Conservation (phyloP, 2,329 filamentous ascomycete species). For the Hortaea sp. region DNA sequence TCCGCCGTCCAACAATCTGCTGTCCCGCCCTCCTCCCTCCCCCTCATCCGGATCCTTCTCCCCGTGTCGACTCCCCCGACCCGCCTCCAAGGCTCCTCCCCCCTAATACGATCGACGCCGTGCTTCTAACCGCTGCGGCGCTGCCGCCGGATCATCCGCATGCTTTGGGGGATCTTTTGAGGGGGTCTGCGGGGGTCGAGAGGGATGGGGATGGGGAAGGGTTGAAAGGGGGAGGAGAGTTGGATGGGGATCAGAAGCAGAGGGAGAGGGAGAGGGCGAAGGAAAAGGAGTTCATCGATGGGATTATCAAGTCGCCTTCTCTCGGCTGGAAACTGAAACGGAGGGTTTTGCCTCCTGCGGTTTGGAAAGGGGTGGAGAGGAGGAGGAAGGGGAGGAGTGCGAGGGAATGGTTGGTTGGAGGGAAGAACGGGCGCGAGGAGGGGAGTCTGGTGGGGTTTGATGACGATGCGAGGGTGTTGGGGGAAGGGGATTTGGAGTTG, state of each 20-base stretch:
- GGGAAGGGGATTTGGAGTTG: neutral
- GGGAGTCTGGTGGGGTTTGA: slow-evolving; percentile 22
- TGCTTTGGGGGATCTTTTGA: slow-evolving; percentile 7
- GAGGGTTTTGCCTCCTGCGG: no score
- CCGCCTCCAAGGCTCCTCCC: slow-evolving; percentile 8
- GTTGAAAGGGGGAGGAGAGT: neutral
- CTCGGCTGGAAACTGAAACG: no score
- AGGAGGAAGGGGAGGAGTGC: no score
- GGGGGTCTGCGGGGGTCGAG: slow-evolving; percentile 16
- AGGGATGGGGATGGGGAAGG: neutral
- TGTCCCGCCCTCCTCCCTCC: neutral
- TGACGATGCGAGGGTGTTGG: slow-evolving; percentile 15
- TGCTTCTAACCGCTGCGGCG: slow-evolving; percentile 17
- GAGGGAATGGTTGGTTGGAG: neutral
- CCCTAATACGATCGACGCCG: slow-evolving; percentile 8
- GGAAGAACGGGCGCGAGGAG: slow-evolving; percentile 5
- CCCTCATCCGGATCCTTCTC: neutral
- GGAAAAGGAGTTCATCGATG: no score
- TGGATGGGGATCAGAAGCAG: no score
- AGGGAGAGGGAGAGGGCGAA: neutral
- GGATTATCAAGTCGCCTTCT: no score
- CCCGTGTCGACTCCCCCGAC: slow-evolving; percentile 10
- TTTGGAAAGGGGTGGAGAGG: no score
- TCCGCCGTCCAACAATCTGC: neutral
- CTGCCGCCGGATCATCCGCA: slow-evolving; percentile 24